Evolutionary conservation across 2,329 filamentous ascomycete genomes (phyloP), one percentile per base, ranked within the genome.

Genomic region (Leptographium lundbergii): DNA sequence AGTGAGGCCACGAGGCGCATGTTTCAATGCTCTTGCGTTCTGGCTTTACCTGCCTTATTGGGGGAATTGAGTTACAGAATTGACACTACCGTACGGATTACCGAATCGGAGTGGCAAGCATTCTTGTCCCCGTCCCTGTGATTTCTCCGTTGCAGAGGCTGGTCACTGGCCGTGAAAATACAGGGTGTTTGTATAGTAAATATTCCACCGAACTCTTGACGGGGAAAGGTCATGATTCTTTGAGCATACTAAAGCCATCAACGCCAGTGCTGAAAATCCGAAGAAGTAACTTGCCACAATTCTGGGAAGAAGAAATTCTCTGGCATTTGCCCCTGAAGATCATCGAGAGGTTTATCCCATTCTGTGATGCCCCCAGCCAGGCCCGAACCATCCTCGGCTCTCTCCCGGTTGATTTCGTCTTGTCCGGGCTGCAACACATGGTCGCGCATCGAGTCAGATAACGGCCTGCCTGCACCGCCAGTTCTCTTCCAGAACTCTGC

Each of bases 301-400:
- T 58, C 57, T 6, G 57, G 57, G 17, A 58, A 58, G 29, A 50
- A 58, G 53, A 58, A 55, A 36, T 58, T 55, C 29, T 55, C 57
- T 13, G 57, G 51, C 51, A 54, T 48, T 39, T 54, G 57, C 7
- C 51, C 57, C 24, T 52, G 56, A 11, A 57, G 17, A n/a, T 57
- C 56, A 11, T 57, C 56, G 13, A 57, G 14, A 3, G 56, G 32
- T 34, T 50, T 24, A 24, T 57, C 56, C 56, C 56, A 57, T 3
- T 57, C 56, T 2, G 19, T 34, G 10, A 45, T 29, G 48, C 39
- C 50, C 6, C 47, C 56, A 9, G 27, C 56, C 14, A 19, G 19
- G 27, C n/a, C 42, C 3, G 14, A 24, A 3, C 22, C 32, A 1
- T 45, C 24, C 5, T 56, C 39, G 11, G 7, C 52, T 27, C 14